Base-by-base conservation (phyloP, 1,284 basidiomycete genomes). In the Cutaneotrichosporon spelunceum region DNA sequence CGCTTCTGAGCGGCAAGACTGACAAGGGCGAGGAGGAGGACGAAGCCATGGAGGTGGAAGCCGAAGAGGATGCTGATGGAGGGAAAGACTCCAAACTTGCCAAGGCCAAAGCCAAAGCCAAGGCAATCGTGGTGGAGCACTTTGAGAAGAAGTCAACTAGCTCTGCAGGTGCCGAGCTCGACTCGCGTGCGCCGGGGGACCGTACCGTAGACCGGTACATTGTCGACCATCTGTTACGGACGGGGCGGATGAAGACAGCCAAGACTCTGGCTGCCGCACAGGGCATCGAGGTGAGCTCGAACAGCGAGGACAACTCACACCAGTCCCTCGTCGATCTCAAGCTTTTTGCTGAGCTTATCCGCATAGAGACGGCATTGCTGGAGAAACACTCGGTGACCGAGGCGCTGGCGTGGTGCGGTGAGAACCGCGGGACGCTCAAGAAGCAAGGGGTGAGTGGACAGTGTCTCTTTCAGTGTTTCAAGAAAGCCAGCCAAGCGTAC, bases 371-470 rank as follows among this genome's bases (percentile, higher is more conserved):
- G 7, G 91, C 91, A 0, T 83, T 99, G 21, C 64, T 78, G 6
- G 79, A 82, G 19, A 80, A 81, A 54, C 87, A 91, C 67, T 89
- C 89, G 71, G 93, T 92, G 69, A 82, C 87, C 1, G 89, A 93
- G 76, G 95, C 94, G 6, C 81, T 99, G 48, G 84, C 86, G 16
- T 99, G 95, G 95, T 98, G 94, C 71, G 91, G 86, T 62, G 96
- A 99, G 82, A 97, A 99, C 80, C 91, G 95, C 76, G 85, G 87
- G 30, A 88, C 90, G 9, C 83, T 99, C 60, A 87, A 91, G 62
- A 98, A 97, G 82, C 86, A 88, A 72, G 93, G 91, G 83, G 93
- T 88, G 61, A 66, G 83, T 72, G 19, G 21, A 39, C 36, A 29
- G n/a, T 16, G 24, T 24, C 45, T n/a, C n/a, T n/a, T n/a, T n/a